Conservation (phyloP, 1,284 basidiomycete genomes). For the Apiotrichum gamsii region DNA sequence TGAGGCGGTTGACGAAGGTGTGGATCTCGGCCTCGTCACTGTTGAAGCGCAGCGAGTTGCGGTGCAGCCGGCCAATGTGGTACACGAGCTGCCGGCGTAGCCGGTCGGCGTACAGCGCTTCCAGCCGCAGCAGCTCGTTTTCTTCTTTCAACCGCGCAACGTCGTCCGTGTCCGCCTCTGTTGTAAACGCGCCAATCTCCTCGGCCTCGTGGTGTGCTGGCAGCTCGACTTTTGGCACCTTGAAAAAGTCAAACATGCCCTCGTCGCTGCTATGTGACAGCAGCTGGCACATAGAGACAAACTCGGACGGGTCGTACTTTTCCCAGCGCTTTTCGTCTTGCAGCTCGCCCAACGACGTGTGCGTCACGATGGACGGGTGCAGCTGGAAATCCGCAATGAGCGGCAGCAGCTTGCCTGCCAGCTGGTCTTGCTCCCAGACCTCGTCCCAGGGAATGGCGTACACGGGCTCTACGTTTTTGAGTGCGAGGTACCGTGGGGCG, state of each 20-base stretch:
- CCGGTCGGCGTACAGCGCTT: conserved; percentile 30
- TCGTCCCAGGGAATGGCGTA: conserved; percentile 37
- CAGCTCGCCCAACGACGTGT: conserved; percentile 38
- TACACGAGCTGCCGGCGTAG: conserved; percentile 35
- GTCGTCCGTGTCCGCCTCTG: conserved; percentile 4
- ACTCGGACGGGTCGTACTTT: conserved; percentile 37
- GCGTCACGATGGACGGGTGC: conserved; percentile 36
- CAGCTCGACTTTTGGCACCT: conserved; percentile 6
- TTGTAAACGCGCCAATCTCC: conserved; percentile 7
- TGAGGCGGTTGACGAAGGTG: conserved; percentile 40
- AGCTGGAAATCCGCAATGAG: conserved; percentile 38
- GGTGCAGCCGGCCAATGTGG: conserved; percentile 41
- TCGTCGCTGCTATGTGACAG: conserved; percentile 32
- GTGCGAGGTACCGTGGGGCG: conserved; percentile 30
- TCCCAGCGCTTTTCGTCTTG: conserved; percentile 40
- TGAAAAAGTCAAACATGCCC: conserved; percentile 26
- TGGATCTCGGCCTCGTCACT: conserved; percentile 44
- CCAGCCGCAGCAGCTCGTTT: conserved; percentile 36
- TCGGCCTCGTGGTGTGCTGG: neutral
- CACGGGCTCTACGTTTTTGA: conserved; percentile 26
- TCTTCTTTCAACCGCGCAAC: conserved; percentile 18
- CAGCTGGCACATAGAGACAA: conserved; percentile 33
- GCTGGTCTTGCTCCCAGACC: conserved; percentile 30
- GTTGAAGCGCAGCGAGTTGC: conserved; percentile 36
- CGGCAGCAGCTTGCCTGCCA: conserved; percentile 30